Base-by-base conservation (phyloP, 345 rosid genomes). In the Alliaria petiolata region DNA sequence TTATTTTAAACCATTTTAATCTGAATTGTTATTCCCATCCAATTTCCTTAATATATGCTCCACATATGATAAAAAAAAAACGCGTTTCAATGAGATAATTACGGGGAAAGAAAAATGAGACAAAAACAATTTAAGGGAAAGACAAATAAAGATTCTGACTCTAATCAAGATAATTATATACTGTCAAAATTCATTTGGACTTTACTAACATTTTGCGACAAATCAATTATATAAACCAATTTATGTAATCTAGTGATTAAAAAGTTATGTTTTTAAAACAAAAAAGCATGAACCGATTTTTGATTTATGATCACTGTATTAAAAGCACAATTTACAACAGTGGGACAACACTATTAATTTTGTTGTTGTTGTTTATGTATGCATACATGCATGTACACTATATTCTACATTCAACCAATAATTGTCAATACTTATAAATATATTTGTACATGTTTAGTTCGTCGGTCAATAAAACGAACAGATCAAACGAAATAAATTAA, bases 1-100 rank as follows among this genome's bases (percentile, higher is more conserved):
- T 28, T 75, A 65, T 51, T 58, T 43, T 50, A 59, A 50, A 17
- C 7, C 54, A 30, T 35, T n/a, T n/a, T n/a, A n/a, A n/a, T n/a
- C n/a, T n/a, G n/a, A n/a, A 59, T 51, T 50, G n/a, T 61, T 60
- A 35, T 34, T 67, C 38, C 51, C 67, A 67, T 67, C 78, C 74
- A 43, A 22, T 61, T 61, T 61, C 74, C 69, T 75, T 61, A 59
- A 67, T 74, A 51, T 8, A 59, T 58, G 72, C 68, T 67, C 68
- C 40, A 39, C 45, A 39, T 66, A 33, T 22, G 72, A 74, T 51
- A 3, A 22, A 1, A 22, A 39, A 40, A 40, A 68, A 53, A 67
- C 74, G 69, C 74, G 79, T 68, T 75, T 75, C 16, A 44, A 31
- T 31, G 74, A 75, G 69, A 53, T 43, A 75, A 52, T 59, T 68